Conservation (phyloP, 140 eudicot species). For the Stevia rebaudiana region DNA sequence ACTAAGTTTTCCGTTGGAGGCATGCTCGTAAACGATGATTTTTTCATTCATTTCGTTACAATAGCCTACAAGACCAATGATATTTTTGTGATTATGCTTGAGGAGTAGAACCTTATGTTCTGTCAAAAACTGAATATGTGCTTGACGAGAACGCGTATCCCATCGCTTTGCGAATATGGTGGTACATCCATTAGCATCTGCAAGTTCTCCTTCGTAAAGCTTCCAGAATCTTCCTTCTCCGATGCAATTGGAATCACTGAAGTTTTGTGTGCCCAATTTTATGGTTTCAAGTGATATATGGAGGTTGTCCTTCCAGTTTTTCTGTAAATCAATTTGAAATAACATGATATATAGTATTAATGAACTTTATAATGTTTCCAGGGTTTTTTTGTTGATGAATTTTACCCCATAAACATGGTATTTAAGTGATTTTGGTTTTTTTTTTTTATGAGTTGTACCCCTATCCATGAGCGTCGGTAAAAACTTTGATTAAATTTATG, state of each 20-base stretch:
- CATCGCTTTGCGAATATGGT: neutral
- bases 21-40: slow-evolving; percentile 7
- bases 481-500: no score
- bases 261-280: neutral
- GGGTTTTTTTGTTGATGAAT: no score
- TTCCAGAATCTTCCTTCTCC: slow-evolving; percentile 8
- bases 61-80: slow-evolving; percentile 8
- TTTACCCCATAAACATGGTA: no score
- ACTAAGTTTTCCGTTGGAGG: neutral
- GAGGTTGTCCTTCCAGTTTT: neutral
- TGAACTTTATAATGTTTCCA: neutral
- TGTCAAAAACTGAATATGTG: neutral
- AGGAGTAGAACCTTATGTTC: neutral
- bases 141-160: neutral
- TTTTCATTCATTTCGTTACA: slow-evolving; percentile 1
- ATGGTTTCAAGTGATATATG: neutral
- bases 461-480: no score
- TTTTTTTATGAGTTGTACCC: no score
- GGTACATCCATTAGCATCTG: neutral
- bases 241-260: neutral
- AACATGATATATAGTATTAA: neutral
- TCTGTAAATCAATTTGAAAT: neutral
- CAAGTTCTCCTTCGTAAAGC: neutral
- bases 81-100: neutral
- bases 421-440: no score